Evolutionary conservation across 345 rosid species (phyloP), one percentile per base, ranked within the genome.

Genomic region (Gossypium rotundifolium): DNA sequence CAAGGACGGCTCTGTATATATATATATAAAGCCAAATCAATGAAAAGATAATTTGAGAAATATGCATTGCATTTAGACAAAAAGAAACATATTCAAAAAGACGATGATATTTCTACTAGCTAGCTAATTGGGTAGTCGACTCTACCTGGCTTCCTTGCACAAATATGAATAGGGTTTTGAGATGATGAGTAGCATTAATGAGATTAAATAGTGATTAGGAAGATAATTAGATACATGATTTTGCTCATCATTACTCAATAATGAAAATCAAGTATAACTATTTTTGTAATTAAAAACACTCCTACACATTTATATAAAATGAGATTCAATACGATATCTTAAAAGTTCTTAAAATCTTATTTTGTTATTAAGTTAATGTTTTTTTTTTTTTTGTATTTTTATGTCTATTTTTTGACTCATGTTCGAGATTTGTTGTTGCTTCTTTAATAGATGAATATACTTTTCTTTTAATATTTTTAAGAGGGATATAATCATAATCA

Each of bases 351-450:
- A 33, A 33, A 33, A 33, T 4, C 1, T 33, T 0, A 1, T 5
- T 33, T 33, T 33, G 1, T 33, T 1, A 1, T 33, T 33, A 0
- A 33, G 1, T 5, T 33, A 33, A 1, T 33, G 7, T 0, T 33
- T 4, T 33, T 33, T 5, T 33, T 33, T 33, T 5, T 5, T 0
- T 0, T 33, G 5, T n/a, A 0, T 33, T 33, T 33, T 33, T 0
- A 33, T 33, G 40, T 33, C 0, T 0, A 1, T 33, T 33, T 33
- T 4, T 0, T 0, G 7, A 33, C 1, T 33, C 0, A 33, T 33
- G 7, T 33, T 61, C 2, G 42, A 27, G 4, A 1, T 46, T 46
- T 0, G 40, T 33, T 6, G 1, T 33, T 33, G 0, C 0, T 0
- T 33, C 49, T 45, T 11, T 45, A 45, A 2, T 45, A 2, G 13